phyloP scores from a whole-genome alignment of 768 basidiomycete genomes.

The Suillus sp. region DNA sequence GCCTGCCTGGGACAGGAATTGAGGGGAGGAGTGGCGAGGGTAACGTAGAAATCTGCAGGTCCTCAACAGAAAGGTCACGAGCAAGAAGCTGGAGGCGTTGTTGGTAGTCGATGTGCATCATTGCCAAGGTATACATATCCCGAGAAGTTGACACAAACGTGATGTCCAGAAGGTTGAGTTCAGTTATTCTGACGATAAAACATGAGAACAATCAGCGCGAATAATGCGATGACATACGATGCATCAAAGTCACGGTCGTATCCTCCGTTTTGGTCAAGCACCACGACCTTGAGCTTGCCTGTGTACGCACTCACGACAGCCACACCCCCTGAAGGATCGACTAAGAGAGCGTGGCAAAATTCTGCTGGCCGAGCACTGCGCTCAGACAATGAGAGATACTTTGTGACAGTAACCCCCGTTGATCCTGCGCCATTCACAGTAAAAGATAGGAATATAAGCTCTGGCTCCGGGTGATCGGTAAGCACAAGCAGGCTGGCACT shows the following conservation, averaged over 20 bases:
- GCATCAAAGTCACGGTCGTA: constrained; percentile 62
- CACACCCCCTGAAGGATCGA: constrained; percentile 63
- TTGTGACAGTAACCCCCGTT: constrained; percentile 39
- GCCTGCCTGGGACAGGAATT: constrained; percentile 52
- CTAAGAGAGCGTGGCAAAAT: constrained; percentile 67
- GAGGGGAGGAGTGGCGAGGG: constrained; percentile 49
- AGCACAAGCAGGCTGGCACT: constrained; percentile 57
- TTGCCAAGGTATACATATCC: constrained; percentile 56
- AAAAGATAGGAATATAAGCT: constrained; percentile 65
- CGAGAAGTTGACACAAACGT: constrained; percentile 52
- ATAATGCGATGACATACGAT: constrained; percentile 48
- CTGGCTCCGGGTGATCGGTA: constrained; percentile 76
- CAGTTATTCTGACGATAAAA: constrained; percentile 49
- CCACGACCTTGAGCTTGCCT: constrained; percentile 68
- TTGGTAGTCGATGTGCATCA: constrained; percentile 67
- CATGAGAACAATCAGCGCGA: constrained; percentile 8
- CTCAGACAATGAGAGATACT: constrained; percentile 57
- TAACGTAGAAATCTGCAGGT: constrained; percentile 52
- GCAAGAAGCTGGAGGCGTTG: constrained; percentile 63
- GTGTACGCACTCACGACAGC: constrained; percentile 68
- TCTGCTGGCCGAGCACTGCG: constrained; percentile 62
- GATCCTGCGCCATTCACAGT: constrained; percentile 37
- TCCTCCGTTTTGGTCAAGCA: constrained; percentile 51
- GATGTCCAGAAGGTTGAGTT: constrained; percentile 69
- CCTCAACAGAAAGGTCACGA: constrained; percentile 52